Percentiles rank a stretch among this genome's conserved stretches.
Evolutionary conservation across 75 land plant species (phyloP).

Genomic region (Picea glauca): DNA sequence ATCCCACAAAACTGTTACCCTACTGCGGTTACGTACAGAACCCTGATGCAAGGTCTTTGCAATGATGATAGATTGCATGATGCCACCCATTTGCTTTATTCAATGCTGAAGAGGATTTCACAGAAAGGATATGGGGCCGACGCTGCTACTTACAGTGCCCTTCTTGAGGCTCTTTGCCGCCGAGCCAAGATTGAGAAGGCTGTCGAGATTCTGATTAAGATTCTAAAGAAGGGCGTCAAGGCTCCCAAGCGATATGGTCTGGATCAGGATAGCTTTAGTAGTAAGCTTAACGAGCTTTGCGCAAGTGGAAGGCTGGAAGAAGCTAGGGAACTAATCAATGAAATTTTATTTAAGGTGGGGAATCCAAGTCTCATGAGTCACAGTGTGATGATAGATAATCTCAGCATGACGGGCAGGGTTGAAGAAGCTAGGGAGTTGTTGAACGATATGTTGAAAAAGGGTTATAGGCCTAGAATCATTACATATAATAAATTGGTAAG

Average conservation of each 20-base stretch:
- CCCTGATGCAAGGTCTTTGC: constrained; percentile 55
- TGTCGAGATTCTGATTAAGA: constrained; percentile 40
- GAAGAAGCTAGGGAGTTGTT: constrained; percentile 35
- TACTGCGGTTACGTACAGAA: constrained; percentile 38
- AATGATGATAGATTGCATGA: constrained; percentile 43
- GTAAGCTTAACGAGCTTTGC: neutral
- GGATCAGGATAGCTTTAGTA: constrained; percentile 12
- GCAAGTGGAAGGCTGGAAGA: constrained; percentile 15
- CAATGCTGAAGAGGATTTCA: constrained; percentile 62
- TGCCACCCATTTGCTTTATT: constrained; percentile 60
- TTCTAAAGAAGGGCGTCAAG: constrained; percentile 55
- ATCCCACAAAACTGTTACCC: constrained; percentile 38
- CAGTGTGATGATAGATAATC: constrained; percentile 45
- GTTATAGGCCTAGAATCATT: constrained; percentile 22
- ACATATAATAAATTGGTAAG: constrained; percentile 42
- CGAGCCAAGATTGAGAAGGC: constrained; percentile 37
- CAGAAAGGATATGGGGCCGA: constrained; percentile 52
- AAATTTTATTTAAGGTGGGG: constrained; percentile 29
- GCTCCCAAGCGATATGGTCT: constrained; percentile 24
- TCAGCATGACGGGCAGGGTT: constrained; percentile 39
- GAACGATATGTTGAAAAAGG: constrained; percentile 32
- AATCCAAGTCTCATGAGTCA: constrained; percentile 35
- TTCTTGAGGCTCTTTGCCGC: constrained; percentile 53
- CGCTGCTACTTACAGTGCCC: constrained; percentile 43
- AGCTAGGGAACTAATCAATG: constrained; percentile 30